Percentiles rank a stretch among this genome's conserved stretches.
phyloP scores from a whole-genome alignment of 2,329 filamentous ascomycete genomes.

The Aspergillus pseudoterreus region DNA sequence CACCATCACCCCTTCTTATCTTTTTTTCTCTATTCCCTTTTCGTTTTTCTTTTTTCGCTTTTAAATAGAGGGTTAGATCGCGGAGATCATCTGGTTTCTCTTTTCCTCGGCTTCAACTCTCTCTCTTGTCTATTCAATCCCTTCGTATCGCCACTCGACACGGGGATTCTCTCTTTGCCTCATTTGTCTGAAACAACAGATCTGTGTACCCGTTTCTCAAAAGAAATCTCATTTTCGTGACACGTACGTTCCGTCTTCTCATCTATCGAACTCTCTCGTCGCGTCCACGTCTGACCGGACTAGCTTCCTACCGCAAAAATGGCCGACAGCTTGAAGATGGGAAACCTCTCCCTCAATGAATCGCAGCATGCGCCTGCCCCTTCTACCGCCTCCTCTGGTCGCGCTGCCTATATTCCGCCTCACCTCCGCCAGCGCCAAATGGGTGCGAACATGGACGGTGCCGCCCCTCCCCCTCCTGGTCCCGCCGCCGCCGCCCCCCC shows the following conservation, averaged over 20 bases:
- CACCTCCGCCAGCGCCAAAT: constrained; percentile 52
- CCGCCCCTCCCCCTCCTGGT: constrained; percentile 24
- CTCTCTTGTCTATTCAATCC: constrained; percentile 27
- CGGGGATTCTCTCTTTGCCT: constrained; percentile 13
- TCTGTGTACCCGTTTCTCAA: not conserved
- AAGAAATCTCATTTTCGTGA: not conserved
- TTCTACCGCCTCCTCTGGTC: constrained; percentile 45
- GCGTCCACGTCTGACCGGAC: not conserved
- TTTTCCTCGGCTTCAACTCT: constrained; percentile 17
- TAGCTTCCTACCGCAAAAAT: constrained; percentile 27
- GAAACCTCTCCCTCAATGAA: constrained; percentile 52
- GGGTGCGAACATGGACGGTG: constrained; percentile 38
- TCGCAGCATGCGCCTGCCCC: constrained; percentile 55
- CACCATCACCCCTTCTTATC: constrained; percentile 15
- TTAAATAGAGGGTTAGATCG: constrained; percentile 25
- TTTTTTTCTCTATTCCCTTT: constrained; percentile 10
- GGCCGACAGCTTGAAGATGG: constrained; percentile 41
- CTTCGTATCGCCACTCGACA: constrained; percentile 19
- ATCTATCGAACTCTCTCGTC: not conserved
- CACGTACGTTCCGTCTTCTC: not conserved
- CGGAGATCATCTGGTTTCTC: constrained; percentile 22
- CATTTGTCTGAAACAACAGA: constrained; percentile 13
- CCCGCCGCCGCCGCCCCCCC: constrained; percentile 23
- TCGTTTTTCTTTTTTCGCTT: constrained; percentile 18
- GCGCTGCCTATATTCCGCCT: constrained; percentile 63